Conservation (phyloP, 352 stramenopile genomes). For the Globisporangium radiosum region DNA sequence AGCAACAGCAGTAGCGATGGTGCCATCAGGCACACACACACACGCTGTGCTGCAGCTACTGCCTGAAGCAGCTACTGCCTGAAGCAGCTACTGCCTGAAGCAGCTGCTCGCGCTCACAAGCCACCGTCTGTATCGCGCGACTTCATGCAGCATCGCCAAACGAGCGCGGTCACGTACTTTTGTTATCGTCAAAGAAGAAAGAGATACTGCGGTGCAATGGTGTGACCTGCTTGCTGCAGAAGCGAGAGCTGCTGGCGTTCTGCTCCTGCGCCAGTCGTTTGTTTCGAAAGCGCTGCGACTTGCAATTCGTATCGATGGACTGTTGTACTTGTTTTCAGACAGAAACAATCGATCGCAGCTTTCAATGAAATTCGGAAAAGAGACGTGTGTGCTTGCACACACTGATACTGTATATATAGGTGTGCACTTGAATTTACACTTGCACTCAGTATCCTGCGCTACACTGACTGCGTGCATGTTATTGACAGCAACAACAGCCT, state of each 20-base stretch:
- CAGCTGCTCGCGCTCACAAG: too few species aligned
- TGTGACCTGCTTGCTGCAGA: too few species aligned
- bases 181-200: conserved; percentile 76
- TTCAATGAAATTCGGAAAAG: background rate
- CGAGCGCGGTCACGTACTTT: conserved; percentile 47
- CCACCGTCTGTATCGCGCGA: background rate
- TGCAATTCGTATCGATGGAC: background rate
- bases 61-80: too few species aligned
- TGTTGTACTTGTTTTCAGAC: background rate
- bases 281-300: background rate
- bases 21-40: too few species aligned
- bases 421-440: background rate
- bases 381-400: background rate
- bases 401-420: too few species aligned
- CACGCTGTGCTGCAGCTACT: background rate
- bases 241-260: background rate
- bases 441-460: background rate
- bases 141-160: background rate
- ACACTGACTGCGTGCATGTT: background rate
- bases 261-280: conserved; percentile 1
- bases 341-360: too few species aligned
- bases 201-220: conserved; percentile 46
- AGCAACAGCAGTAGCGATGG: background rate
- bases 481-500: background rate
- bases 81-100: background rate